These are phyloP conservation scores for Rhodotorula kratochvilovae DNA, from an alignment of 768 basidiomycete species.

Conservation along the genomic window DNA sequence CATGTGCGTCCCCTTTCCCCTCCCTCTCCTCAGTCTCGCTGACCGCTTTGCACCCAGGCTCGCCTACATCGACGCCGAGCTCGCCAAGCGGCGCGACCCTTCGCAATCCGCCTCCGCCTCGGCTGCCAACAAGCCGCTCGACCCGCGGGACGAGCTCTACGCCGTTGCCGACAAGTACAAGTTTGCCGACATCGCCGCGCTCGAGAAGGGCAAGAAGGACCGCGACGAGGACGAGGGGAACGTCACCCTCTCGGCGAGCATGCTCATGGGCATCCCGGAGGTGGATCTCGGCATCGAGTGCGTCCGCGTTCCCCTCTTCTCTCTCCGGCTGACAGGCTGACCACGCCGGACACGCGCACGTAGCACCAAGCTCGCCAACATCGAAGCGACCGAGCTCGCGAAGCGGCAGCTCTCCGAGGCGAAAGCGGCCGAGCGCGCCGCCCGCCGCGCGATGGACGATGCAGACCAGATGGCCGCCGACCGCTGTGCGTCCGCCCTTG, in stretches of 20 bases:
- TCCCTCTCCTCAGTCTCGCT: not conserved
- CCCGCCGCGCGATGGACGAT: slow-evolving; percentile 48
- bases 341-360: not conserved
- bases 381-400: slow-evolving; percentile 95
- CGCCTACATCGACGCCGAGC: slow-evolving; percentile 93
- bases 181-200: slow-evolving; percentile 33
- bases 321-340: not conserved
- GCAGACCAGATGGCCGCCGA: slow-evolving; percentile 80
- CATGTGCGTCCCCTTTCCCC: slow-evolving; percentile 62
- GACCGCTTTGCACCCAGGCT: slow-evolving; percentile 58
- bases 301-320: too few relatives aligned
- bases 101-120: slow-evolving; percentile 27
- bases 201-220: slow-evolving; percentile 13
- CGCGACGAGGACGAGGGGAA: slow-evolving; percentile 71
- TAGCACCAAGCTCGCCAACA: slow-evolving; percentile 88
- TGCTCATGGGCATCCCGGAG: slow-evolving; percentile 97
- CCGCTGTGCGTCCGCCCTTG: slow-evolving; percentile 63
- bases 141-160: slow-evolving; percentile 75
- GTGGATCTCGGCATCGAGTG: slow-evolving; percentile 99
- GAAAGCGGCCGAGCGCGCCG: not conserved
- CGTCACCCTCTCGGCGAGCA: slow-evolving; percentile 85
- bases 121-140: slow-evolving; percentile 41
- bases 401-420: slow-evolving; percentile 73
- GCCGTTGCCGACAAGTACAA: slow-evolving; percentile 58
- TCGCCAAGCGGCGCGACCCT: slow-evolving; percentile 64